Conservation (phyloP, 1,139 yeast genomes). For the Magnusiomyces sp. region DNA sequence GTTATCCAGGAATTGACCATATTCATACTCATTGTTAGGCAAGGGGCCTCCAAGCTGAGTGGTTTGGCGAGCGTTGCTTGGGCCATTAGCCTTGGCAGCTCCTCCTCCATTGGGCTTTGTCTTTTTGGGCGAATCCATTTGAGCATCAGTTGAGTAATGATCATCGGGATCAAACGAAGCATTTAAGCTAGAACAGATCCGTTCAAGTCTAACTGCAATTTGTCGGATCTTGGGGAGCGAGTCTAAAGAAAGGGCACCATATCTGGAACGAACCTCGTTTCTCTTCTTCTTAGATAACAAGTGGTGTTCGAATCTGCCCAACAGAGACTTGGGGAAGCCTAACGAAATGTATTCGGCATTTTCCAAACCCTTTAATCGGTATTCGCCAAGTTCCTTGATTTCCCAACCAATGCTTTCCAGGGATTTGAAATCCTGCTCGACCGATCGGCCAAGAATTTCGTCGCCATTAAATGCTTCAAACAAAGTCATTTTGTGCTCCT, state of each 20-base stretch:
- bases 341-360: constrained; percentile 82
- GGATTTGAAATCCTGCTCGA: constrained; percentile 60
- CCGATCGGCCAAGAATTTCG: constrained; percentile 49
- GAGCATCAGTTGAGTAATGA: constrained; percentile 38
- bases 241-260: constrained; percentile 1
- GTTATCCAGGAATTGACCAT: constrained; percentile 49
- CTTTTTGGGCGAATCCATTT: constrained; percentile 44
- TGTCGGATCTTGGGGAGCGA: background rate
- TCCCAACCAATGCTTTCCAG: constrained; percentile 63
- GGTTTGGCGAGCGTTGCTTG: constrained; percentile 3
- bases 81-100: constrained; percentile 4
- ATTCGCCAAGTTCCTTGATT: constrained; percentile 72
- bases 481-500: constrained; percentile 32
- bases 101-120: constrained; percentile 8
- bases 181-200: constrained; percentile 21
- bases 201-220: constrained; percentile 1
- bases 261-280: constrained; percentile 31
- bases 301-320: constrained; percentile 12
- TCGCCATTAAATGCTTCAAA: constrained; percentile 56
- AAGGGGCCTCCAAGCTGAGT: constrained; percentile 9
- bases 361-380: constrained; percentile 87
- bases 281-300: constrained; percentile 24
- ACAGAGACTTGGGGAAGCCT: constrained; percentile 49
- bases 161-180: constrained; percentile 23
- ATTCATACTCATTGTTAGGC: constrained; percentile 31